phyloP scores from a whole-genome alignment of 2,329 filamentous ascomycete genomes.

The Stachybotrys chlorohalonatus region DNA sequence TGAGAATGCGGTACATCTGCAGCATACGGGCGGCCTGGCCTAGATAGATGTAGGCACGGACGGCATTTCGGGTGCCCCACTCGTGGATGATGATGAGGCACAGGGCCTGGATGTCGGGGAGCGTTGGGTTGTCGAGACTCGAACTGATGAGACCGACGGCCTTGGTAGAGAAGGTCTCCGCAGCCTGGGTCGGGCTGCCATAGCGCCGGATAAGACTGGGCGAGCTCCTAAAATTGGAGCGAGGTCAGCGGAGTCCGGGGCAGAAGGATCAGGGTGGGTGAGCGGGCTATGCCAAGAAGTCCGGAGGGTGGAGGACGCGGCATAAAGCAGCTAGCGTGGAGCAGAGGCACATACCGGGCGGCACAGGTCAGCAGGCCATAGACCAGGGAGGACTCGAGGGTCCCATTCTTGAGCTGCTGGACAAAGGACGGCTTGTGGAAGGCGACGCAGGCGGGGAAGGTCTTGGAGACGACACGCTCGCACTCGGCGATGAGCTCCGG shows the following conservation, averaged over 20 bases:
- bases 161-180: slow-evolving; percentile 52
- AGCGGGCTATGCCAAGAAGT: slow-evolving; percentile 4
- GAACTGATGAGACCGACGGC: slow-evolving; percentile 47
- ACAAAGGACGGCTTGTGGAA: slow-evolving; percentile 56
- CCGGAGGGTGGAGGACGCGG: slow-evolving; percentile 8
- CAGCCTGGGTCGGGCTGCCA: slow-evolving; percentile 44
- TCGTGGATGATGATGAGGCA: slow-evolving; percentile 54
- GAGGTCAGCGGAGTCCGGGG: not conserved
- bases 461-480: slow-evolving; percentile 52
- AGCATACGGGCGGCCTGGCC: slow-evolving; percentile 56
- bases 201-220: slow-evolving; percentile 47
- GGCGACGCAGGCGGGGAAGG: slow-evolving; percentile 51
- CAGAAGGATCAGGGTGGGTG: not conserved
- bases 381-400: slow-evolving; percentile 46
- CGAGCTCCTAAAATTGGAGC: slow-evolving; percentile 37
- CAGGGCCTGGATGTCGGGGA: slow-evolving; percentile 52
- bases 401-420: slow-evolving; percentile 48
- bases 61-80: slow-evolving; percentile 53
- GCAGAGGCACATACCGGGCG: slow-evolving; percentile 38
- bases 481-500: slow-evolving; percentile 50
- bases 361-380: slow-evolving; percentile 50
- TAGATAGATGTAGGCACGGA: slow-evolving; percentile 54
- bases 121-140: slow-evolving; percentile 48
- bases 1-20: slow-evolving; percentile 54
- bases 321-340: not conserved